phyloP scores from a whole-genome alignment of 2,329 filamentous ascomycete genomes.

The Cladophialophora exuberans region DNA sequence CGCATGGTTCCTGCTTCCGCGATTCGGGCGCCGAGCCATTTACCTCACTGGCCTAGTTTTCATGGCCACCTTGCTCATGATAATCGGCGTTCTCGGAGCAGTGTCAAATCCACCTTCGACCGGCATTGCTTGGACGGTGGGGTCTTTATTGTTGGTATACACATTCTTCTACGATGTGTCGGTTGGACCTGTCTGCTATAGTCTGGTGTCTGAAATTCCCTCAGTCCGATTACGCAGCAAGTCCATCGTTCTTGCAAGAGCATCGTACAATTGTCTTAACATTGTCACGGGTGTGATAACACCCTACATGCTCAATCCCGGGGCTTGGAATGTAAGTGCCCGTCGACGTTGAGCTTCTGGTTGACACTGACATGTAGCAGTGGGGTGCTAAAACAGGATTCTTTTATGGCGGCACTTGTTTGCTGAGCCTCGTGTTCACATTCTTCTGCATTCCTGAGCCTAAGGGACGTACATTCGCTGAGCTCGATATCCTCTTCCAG shows the following conservation, averaged over 20 bases:
- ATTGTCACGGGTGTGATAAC: conserved; percentile 37
- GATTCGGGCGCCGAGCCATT: conserved; percentile 43
- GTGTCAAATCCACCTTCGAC: conserved; percentile 32
- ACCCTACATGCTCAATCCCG: conserved; percentile 36
- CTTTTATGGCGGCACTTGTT: conserved; percentile 81
- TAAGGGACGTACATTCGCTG: conserved; percentile 46
- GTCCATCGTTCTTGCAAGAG: conserved; percentile 57
- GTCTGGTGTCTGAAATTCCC: conserved; percentile 56
- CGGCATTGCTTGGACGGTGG: conserved; percentile 40
- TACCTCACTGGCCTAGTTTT: conserved; percentile 39
- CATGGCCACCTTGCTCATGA: conserved; percentile 35
- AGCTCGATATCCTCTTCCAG: conserved; percentile 49
- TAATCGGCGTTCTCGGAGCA: conserved; percentile 33
- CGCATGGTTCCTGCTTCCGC: conserved; percentile 50
- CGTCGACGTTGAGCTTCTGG: conserved; percentile 40
- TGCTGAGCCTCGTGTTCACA: conserved; percentile 76
- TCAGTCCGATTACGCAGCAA: conserved; percentile 58
- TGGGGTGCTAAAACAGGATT: conserved; percentile 5
- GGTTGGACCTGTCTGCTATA: conserved; percentile 59
- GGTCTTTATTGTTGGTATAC: conserved; percentile 56
- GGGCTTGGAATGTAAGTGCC: conserved; percentile 40
- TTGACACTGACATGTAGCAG: conserved; percentile 39
- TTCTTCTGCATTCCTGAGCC: conserved; percentile 82
- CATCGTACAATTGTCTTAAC: conserved; percentile 48
- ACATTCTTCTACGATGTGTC: conserved; percentile 59